A percentile compares a stretch with the other conserved stretches of the same genome.
These are phyloP conservation scores for Telopea speciosissima DNA, from an alignment of 177 flowering plant species.

Conservation along the genomic window DNA sequence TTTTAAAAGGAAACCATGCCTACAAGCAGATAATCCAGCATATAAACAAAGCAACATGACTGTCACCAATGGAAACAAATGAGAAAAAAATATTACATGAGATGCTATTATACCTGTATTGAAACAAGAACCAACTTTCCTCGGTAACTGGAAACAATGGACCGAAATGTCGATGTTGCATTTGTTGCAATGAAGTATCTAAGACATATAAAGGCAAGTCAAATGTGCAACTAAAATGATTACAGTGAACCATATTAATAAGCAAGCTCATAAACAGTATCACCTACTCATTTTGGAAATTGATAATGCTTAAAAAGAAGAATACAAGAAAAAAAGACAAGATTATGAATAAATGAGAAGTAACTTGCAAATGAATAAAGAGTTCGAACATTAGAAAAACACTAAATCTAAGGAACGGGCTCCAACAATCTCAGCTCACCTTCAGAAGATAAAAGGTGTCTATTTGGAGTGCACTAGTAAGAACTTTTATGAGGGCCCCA, in stretches of 20 bases:
- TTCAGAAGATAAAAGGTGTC: background rate
- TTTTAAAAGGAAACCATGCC: background rate
- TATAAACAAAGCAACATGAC: too few species aligned
- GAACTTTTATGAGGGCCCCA: background rate
- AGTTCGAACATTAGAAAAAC: background rate
- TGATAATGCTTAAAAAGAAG: background rate
- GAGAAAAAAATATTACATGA: too few species aligned
- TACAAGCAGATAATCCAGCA: background rate
- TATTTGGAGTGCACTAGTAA: background rate
- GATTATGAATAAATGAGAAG: too few species aligned
- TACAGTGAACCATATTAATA: background rate
- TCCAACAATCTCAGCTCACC: background rate
- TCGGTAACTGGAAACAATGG: constrained; percentile 76
- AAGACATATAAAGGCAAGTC: constrained; percentile 10
- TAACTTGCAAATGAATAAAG: too few species aligned
- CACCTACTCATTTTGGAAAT: background rate
- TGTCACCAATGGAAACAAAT: background rate
- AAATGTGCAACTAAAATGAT: background rate
- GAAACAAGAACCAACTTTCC: constrained; percentile 70
- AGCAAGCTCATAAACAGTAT: background rate
- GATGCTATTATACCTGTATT: constrained; percentile 48
- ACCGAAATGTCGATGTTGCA: constrained; percentile 79
- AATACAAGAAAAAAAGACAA: background rate
- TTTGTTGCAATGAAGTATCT: constrained; percentile 78
- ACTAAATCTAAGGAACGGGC: background rate